These are phyloP conservation scores for Candida sp. DNA, from an alignment of 1,139 yeast genomes.

Conservation along the genomic window DNA sequence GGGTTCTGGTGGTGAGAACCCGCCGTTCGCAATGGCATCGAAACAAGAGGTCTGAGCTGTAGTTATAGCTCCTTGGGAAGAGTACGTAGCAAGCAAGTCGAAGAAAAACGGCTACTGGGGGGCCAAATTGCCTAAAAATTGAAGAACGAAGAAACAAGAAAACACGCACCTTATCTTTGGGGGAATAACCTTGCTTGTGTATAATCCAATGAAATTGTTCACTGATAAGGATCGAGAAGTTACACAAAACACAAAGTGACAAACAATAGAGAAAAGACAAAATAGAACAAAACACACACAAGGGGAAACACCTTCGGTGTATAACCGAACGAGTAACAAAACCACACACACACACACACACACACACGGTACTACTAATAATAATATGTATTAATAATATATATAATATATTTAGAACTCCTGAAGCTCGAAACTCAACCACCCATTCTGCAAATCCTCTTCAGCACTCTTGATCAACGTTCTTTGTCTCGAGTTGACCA, in stretches of 20 bases:
- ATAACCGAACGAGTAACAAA: too few species aligned
- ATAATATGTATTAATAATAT: neutral
- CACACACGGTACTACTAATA: neutral
- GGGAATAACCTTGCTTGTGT: neutral
- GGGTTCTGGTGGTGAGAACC: neutral
- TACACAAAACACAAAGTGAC: neutral
- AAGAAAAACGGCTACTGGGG: too few species aligned
- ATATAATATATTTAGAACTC: neutral
- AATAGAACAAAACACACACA: neutral
- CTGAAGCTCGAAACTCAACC: conserved; percentile 20
- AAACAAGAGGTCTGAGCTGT: neutral
- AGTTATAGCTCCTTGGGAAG: neutral
- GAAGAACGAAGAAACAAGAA: neutral
- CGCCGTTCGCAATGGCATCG: neutral
- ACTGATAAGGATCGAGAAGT: neutral
- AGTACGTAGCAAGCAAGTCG: too few species aligned
- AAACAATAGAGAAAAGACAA: neutral
- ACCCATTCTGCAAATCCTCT: conserved; percentile 36
- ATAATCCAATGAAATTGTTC: conserved; percentile 1
- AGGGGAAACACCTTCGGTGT: neutral
- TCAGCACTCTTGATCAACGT: conserved; percentile 57
- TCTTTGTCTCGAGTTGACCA: conserved; percentile 48
- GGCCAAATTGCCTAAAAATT: neutral
- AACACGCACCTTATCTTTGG: too few species aligned
- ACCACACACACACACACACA: too few species aligned